These are phyloP conservation scores for Colletotrichum cordylinicola DNA, from an alignment of 2,329 filamentous ascomycete species.

Conservation along the genomic window DNA sequence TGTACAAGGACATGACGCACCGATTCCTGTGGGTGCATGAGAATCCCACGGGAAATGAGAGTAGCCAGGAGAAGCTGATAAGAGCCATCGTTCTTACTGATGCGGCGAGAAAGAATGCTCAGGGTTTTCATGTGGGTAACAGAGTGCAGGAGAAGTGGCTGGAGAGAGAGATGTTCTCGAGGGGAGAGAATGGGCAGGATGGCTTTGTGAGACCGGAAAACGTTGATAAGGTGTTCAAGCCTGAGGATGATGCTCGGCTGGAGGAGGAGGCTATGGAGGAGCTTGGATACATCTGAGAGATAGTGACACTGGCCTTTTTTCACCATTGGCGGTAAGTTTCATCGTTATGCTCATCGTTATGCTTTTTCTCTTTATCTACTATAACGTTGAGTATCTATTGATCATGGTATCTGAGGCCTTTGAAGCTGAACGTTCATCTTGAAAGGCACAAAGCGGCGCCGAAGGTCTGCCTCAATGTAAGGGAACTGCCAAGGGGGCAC, in stretches of 20 bases:
- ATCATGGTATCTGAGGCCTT: background rate
- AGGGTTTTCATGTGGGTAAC: background rate
- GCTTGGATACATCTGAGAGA: background rate
- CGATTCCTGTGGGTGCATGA: background rate
- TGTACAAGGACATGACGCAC: background rate
- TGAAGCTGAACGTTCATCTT: background rate
- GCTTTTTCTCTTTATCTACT: background rate
- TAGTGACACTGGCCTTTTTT: background rate
- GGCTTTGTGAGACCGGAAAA: background rate
- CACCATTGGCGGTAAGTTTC: too few relatives aligned
- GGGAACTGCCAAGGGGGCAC: background rate
- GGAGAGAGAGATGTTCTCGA: background rate
- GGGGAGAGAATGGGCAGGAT: background rate
- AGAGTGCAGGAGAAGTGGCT: background rate
- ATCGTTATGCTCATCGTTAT: background rate
- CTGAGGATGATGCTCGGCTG: background rate
- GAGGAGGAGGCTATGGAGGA: background rate
- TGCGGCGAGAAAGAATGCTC: background rate
- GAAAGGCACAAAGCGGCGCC: background rate
- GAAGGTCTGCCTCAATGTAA: background rate
- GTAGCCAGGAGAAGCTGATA: background rate
- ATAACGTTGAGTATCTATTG: rapidly evolving
- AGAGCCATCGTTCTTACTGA: background rate
- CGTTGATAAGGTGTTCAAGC: background rate
- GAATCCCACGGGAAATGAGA: background rate